Evolutionary conservation across 1,139 yeast genomes (phyloP).

Genomic region (Hemisphaericaspora xylanilytica): DNA sequence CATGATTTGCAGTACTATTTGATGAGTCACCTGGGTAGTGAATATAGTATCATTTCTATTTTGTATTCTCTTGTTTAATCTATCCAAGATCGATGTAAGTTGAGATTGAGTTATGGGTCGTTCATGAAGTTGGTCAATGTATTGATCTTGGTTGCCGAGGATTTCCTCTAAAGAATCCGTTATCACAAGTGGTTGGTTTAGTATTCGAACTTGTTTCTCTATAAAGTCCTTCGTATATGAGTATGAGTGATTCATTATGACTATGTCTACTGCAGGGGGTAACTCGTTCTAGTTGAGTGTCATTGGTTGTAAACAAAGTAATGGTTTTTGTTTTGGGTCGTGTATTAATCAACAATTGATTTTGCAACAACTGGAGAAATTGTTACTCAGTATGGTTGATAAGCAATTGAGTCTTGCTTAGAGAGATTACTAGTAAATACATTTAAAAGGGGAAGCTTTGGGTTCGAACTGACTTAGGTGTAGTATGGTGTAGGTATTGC

Average conservation of each 20-base stretch:
- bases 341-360: no score
- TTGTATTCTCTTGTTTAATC: constrained; percentile 27
- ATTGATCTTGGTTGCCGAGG: constrained; percentile 14
- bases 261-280: not conserved
- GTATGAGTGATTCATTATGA: constrained; percentile 19
- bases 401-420: no score
- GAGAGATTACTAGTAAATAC: no score
- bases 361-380: no score
- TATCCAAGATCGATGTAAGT: constrained; percentile 23
- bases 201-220: constrained; percentile 25
- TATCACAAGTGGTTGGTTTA: constrained; percentile 25
- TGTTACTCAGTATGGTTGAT: no score
- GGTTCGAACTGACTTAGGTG: no score
- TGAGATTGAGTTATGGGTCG: constrained; percentile 18
- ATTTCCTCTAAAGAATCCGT: constrained; percentile 16
- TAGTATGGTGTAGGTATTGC: no score
- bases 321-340: no score
- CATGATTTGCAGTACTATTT: constrained; percentile 35
- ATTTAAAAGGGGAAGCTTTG: no score
- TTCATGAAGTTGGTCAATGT: not conserved
- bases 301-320: no score
- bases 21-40: constrained; percentile 32
- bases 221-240: constrained; percentile 31
- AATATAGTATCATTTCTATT: constrained; percentile 31
- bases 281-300: no score